Conservation (phyloP, 371 early-diverging fungal species). For the Nematocida sp. region DNA sequence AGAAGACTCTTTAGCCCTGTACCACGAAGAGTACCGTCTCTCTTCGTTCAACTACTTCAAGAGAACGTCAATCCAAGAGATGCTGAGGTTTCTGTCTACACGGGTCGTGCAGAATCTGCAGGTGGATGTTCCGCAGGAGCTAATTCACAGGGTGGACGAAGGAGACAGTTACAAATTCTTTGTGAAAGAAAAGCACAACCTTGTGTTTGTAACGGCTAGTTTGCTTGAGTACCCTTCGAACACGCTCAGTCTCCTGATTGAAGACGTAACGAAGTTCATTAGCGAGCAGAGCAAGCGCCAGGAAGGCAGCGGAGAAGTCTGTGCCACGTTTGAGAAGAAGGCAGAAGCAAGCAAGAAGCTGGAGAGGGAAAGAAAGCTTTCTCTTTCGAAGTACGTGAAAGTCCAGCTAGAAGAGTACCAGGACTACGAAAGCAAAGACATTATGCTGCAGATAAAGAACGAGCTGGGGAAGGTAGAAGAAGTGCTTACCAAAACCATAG, state of each 20-base stretch:
- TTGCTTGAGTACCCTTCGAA: conserved; percentile 51
- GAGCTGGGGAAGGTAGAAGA: conserved; percentile 93
- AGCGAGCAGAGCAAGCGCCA: conserved; percentile 3
- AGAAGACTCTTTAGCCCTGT: not conserved
- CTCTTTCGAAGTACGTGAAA: not conserved
- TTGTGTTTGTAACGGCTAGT: conserved; percentile 45
- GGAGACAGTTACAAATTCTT: conserved; percentile 55
- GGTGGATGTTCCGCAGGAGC: conserved; percentile 52
- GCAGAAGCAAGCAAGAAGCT: not conserved
- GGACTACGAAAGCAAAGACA: conserved; percentile 67
- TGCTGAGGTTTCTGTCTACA: conserved; percentile 49
- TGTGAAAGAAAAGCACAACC: conserved; percentile 35
- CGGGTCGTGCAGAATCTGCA: conserved; percentile 50
- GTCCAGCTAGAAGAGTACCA: conserved; percentile 60
- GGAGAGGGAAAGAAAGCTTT: not conserved
- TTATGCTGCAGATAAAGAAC: conserved; percentile 81
- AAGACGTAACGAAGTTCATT: conserved; percentile 39
- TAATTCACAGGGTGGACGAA: conserved; percentile 53
- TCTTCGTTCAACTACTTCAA: conserved; percentile 53
- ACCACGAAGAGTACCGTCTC: conserved; percentile 52
- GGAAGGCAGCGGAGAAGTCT: not conserved
- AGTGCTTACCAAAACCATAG: conserved; percentile 85
- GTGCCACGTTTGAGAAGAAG: not conserved
- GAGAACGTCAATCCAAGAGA: conserved; percentile 49
- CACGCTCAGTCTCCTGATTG: conserved; percentile 50